A percentile compares a stretch with the other conserved stretches of the same genome.
Conservation (phyloP, 768 basidiomycete genomes). For the Boletus barrowsii region DNA sequence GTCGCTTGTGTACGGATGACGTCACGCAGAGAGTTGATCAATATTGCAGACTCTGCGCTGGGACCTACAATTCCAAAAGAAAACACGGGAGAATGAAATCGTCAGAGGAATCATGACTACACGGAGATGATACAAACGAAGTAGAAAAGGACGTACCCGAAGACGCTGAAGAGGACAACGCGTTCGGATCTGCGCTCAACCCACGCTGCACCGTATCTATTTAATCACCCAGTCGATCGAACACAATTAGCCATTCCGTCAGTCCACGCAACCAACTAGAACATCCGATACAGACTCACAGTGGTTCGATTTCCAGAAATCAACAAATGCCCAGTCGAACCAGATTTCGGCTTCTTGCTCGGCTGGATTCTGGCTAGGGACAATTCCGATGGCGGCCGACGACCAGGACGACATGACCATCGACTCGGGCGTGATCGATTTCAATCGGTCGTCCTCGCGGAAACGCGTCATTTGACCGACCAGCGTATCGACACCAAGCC, state of each 20-base stretch:
- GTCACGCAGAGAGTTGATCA: constrained; percentile 81
- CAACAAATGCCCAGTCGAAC: constrained; percentile 98
- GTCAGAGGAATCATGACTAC: background rate
- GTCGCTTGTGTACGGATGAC: constrained; percentile 79
- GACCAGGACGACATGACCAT: constrained; percentile 61
- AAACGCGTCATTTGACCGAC: constrained; percentile 77
- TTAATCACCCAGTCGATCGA: background rate
- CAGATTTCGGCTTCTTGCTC: constrained; percentile 82
- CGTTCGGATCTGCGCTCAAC: constrained; percentile 65
- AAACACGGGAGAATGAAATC: background rate
- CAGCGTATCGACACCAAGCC: constrained; percentile 87
- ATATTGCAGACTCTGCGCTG: constrained; percentile 72
- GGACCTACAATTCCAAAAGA: constrained; percentile 40
- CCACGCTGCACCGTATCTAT: constrained; percentile 76
- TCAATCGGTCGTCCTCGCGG: constrained; percentile 92
- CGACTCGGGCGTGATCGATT: constrained; percentile 80
- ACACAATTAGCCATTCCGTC: background rate
- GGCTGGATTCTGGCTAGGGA: constrained; percentile 12
- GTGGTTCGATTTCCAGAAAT: constrained; percentile 98
- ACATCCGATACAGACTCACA: constrained; percentile 49
- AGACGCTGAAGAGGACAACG: constrained; percentile 50
- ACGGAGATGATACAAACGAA: background rate
- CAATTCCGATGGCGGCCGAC: background rate
- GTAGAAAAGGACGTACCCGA: constrained; percentile 42
- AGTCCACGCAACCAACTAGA: background rate